Evolutionary conservation across 2,329 filamentous ascomycete genomes (phyloP).

Genomic region (Alternaria rosae): DNA sequence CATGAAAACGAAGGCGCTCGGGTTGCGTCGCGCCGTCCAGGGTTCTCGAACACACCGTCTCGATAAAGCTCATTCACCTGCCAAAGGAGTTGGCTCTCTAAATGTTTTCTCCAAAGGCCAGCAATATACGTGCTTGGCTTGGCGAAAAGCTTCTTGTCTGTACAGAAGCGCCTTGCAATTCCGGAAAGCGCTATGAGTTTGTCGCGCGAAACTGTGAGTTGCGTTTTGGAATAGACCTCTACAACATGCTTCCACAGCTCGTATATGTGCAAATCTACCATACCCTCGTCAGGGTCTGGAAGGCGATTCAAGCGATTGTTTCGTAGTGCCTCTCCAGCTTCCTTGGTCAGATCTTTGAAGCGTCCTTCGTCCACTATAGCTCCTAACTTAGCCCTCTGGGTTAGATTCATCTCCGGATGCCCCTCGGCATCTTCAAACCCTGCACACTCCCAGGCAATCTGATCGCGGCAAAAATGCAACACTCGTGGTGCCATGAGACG

Average conservation of each 20-base stretch:
- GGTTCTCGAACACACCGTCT: constrained; percentile 6
- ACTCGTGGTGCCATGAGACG: constrained; percentile 29
- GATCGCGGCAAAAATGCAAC: constrained; percentile 27
- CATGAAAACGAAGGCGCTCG: constrained; percentile 31
- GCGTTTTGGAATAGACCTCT: constrained; percentile 21
- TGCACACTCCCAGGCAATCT: constrained; percentile 33
- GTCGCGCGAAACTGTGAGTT: constrained; percentile 14
- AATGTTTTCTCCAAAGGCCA: constrained; percentile 22
- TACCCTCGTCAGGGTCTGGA: constrained; percentile 2
- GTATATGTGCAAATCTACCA: constrained; percentile 9
- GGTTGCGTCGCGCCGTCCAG: neutral
- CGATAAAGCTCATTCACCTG: constrained; percentile 7
- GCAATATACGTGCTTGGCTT: constrained; percentile 15
- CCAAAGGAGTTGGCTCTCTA: constrained; percentile 31
- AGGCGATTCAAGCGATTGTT: constrained; percentile 2
- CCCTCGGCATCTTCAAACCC: constrained; percentile 15
- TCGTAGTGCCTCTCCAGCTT: neutral
- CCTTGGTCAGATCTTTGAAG: constrained; percentile 11
- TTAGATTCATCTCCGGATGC: constrained; percentile 1
- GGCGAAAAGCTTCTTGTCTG: neutral
- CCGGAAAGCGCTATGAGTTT: constrained; percentile 28
- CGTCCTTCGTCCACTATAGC: neutral
- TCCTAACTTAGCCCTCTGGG: neutral
- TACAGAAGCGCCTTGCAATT: constrained; percentile 14
- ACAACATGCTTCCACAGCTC: constrained; percentile 27